These are phyloP conservation scores for Hanseniaspora sp. DNA, from an alignment of 1,139 yeast species.

Conservation along the genomic window DNA sequence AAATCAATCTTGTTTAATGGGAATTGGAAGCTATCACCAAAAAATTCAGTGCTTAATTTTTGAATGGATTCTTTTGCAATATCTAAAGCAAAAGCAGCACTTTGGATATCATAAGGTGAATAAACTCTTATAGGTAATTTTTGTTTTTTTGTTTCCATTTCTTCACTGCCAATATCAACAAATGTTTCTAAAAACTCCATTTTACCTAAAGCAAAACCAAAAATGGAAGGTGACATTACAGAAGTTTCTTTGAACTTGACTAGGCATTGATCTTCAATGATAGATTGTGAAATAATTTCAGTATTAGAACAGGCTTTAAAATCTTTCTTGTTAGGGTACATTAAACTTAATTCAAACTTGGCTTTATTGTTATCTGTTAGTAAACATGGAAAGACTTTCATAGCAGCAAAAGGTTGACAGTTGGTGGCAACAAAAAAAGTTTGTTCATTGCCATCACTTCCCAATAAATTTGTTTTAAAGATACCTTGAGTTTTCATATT, in stretches of 20 bases:
- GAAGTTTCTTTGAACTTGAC: constrained; percentile 45
- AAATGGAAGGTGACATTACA: constrained; percentile 48
- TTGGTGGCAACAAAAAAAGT: constrained; percentile 54
- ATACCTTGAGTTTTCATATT: constrained; percentile 53
- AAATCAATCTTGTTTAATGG: constrained; percentile 57
- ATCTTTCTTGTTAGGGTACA: constrained; percentile 33
- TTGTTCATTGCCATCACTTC: constrained; percentile 39
- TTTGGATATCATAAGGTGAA: constrained; percentile 40
- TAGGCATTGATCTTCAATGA: constrained; percentile 20
- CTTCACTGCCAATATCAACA: constrained; percentile 17
- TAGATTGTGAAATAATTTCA: constrained; percentile 10
- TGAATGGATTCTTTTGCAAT: constrained; percentile 41
- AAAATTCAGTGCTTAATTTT: constrained; percentile 34
- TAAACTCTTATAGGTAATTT: constrained; percentile 41
- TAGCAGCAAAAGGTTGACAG: constrained; percentile 55
- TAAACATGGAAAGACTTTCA: constrained; percentile 51
- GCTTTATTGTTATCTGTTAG: constrained; percentile 52
- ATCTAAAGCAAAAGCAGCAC: constrained; percentile 39
- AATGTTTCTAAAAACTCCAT: constrained; percentile 40
- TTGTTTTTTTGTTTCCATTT: constrained; percentile 20
- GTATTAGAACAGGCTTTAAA: constrained; percentile 42
- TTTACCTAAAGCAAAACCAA: constrained; percentile 59
- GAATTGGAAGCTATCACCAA: constrained; percentile 30
- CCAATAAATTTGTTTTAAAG: constrained; percentile 53
- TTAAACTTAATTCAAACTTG: constrained; percentile 34